phyloP scores from a whole-genome alignment of 345 rosid genomes.

The Fremontodendron californicum region DNA sequence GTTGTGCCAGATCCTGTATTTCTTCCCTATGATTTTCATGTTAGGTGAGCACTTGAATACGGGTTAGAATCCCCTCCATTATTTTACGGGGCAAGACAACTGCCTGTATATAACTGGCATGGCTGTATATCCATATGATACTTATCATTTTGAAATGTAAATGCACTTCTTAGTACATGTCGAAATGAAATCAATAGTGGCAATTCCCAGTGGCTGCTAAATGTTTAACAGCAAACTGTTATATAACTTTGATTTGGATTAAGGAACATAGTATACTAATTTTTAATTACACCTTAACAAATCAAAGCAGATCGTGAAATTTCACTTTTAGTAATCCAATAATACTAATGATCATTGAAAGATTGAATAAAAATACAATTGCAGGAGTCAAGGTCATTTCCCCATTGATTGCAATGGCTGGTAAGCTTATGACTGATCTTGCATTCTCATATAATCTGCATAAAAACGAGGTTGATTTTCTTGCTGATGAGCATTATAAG shows the following conservation, averaged over 20 bases:
- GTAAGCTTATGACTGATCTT: slow-evolving; percentile 18
- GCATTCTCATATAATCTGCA: slow-evolving; percentile 32
- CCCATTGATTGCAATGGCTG: not conserved
- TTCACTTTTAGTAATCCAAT: not conserved
- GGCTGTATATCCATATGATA: slow-evolving; percentile 5
- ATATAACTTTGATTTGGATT: too few relatives aligned
- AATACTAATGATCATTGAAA: not conserved
- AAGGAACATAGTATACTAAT: too few relatives aligned
- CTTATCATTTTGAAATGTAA: slow-evolving; percentile 8
- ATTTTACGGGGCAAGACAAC: not conserved
- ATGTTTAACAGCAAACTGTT: too few relatives aligned
- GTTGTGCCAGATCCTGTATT: slow-evolving; percentile 47
- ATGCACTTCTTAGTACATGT: too few relatives aligned
- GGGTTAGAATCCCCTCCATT: too few relatives aligned
- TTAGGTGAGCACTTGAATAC: slow-evolving; percentile 43
- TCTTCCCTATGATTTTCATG: slow-evolving; percentile 41
- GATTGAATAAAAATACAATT: not conserved
- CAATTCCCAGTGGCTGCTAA: too few relatives aligned
- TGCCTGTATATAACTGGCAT: slow-evolving; percentile 6
- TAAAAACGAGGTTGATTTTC: slow-evolving; percentile 35
- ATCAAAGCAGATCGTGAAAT: too few relatives aligned
- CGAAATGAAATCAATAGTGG: too few relatives aligned
- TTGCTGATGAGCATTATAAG: slow-evolving; percentile 36
- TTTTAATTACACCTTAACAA: not conserved
- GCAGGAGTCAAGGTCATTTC: not conserved